Base-by-base conservation (phyloP, 495 filamentous ascomycete species). In the Cercophora sp. region DNA sequence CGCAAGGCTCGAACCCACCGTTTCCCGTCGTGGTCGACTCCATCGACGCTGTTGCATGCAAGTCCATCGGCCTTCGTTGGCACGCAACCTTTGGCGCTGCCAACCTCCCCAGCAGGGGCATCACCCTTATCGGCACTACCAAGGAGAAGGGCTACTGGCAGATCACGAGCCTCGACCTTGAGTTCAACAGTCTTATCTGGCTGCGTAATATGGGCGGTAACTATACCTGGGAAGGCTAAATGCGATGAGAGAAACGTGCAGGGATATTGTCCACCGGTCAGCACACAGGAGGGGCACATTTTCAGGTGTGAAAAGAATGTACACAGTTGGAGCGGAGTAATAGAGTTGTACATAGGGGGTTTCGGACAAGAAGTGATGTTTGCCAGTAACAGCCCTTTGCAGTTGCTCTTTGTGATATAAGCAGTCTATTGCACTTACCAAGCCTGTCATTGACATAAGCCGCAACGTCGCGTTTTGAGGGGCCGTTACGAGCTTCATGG, bases 161-260 rank as follows among this genome's bases (percentile, higher is more conserved):
- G 54, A 67, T 67, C 53, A 59, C 41, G 40, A 61, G 60, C 57
- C 51, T 67, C 36, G 62, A 65, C 39, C 51, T 67, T 53, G 64
- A 69, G 62, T 69, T 69, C 58, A 69, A 69, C 64, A 64, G 64
- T 32, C 43, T 69, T 52, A 62, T 62, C 31, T 69, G 66, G 66
- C 64, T 67, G 58, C 62, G 65, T 31, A 57, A 67, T 55, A 67
- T 67, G 66, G 64, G 64, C 41, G 64, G 64, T 37, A 64, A 48
- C 55, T 69, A 67, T 54, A 54, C 53, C 35, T 69, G 66, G 66
- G 61, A 61, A 51, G 63, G 65, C 32, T 66, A 62, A 56, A 52
- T 54, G 57, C 48, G 23, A n/a, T n/a, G n/a, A n/a, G n/a, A n/a
- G n/a, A 31, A 15, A 26, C 20, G 9, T 16, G 6, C 20, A 16